Evolutionary conservation across 345 rosid genomes (phyloP), one percentile per base, ranked within the genome.

Genomic region (Streptanthus diversifolius): DNA sequence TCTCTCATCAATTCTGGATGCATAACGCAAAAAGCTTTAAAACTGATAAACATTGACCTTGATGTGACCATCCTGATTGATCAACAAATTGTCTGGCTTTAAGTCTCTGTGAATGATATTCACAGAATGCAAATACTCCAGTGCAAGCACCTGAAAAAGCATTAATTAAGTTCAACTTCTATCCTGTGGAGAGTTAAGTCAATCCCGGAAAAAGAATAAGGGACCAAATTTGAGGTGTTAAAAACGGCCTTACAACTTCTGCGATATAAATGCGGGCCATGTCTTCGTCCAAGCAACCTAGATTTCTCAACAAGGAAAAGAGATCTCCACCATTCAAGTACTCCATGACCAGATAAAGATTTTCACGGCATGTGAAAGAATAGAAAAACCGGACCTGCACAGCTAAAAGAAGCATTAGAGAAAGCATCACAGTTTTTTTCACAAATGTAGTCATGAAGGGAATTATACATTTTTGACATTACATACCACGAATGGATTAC

Each of bases 401-500:
- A 72, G 71, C 70, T 54, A 76, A 41, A 12, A 54, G 35, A 69
- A 35, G 64, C 71, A 63, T 82, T 72, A 82, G 71, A 76, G 72
- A 51, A 57, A 27, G 56, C 56, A 61, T 25, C n/a, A 60, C 78
- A 62, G 80, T 79, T 22, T 74, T 22, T 72, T 71, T 41, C 44
- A 43, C 9, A 54, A 48, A 30, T 27, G 25, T 10, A 64, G 15
- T 53, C 63, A 66, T 43, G 18, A 71, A 17, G 39, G 37, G 55
- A 70, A 27, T 17, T 49, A 52, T 73, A 79, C 55, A 57, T 59
- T 39, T 19, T 37, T 7, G 25, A 25, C 71, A 67, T 33, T 75
- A 67, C 95, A 83, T 71, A 91, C 99, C 93, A 95, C 99, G 83
- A 95, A 95, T 79, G 99, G 96, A 76, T 91, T 91, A 72, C 99